Percentiles rank a stretch among this genome's conserved stretches.
These are phyloP conservation scores for Silene conica DNA, from an alignment of 148 eudicot species.

Conservation along the genomic window DNA sequence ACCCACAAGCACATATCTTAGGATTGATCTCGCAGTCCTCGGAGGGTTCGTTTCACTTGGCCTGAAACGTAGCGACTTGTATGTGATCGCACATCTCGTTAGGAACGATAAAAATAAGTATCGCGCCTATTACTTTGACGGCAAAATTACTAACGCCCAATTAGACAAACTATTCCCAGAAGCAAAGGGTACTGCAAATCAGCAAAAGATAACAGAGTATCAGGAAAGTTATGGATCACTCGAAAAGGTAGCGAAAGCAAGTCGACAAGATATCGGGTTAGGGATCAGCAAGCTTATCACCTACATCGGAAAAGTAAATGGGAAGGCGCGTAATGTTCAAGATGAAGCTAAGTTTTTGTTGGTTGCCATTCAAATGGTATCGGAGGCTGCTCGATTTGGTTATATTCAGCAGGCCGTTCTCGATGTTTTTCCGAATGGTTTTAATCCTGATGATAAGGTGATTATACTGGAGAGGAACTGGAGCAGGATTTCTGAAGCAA, in stretches of 20 bases:
- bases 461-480: not conserved
- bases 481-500: not conserved
- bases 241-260: not conserved
- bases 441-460: not conserved
- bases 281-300: not conserved
- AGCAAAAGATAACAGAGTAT: not conserved
- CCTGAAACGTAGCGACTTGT: not conserved
- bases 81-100: not conserved
- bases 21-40: not conserved
- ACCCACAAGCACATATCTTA: not conserved
- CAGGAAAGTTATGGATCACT: not conserved
- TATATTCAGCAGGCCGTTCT: not conserved
- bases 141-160: not conserved
- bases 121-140: not conserved
- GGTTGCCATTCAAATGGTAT: not conserved
- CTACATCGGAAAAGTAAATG: not conserved
- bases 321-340: not conserved
- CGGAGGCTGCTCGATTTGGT: slow-evolving; percentile 1
- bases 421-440: no score
- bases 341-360: slow-evolving; percentile 2
- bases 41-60: not conserved
- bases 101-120: not conserved
- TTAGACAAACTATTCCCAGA: no score
- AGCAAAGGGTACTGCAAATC: not conserved
- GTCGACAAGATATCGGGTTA: not conserved